phyloP scores from a whole-genome alignment of 441 rosid species.

The Euphorbia schlechtendalii region DNA sequence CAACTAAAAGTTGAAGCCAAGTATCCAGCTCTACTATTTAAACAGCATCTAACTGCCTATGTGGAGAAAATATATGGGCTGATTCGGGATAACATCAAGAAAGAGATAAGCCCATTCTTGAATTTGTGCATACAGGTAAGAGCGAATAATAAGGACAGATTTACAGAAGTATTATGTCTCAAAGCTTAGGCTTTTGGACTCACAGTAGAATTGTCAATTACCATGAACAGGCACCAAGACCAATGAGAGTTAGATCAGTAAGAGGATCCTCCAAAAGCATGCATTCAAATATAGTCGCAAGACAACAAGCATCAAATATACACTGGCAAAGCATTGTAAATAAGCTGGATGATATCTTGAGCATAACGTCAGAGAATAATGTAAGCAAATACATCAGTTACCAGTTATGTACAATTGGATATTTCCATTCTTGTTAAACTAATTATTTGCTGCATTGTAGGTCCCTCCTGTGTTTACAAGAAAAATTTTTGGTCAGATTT shows the following conservation, averaged over 20 bases:
- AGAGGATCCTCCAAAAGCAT: conserved; percentile 40
- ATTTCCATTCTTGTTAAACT: conserved; percentile 12
- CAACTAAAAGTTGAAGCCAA: conserved; percentile 60
- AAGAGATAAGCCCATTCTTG: conserved; percentile 55
- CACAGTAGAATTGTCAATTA: conserved; percentile 7
- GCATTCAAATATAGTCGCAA: conserved; percentile 35
- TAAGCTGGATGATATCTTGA: conserved; percentile 43
- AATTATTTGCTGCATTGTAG: conserved; percentile 28
- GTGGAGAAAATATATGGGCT: conserved; percentile 69
- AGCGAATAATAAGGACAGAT: background rate
- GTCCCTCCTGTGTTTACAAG: conserved; percentile 48
- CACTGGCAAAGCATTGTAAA: conserved; percentile 60
- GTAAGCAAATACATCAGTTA: conserved; percentile 30
- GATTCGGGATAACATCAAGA: conserved; percentile 58
- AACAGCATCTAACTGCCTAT: conserved; percentile 70
- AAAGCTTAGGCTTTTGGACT: background rate
- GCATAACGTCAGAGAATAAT: conserved; percentile 36
- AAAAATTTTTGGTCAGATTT: conserved; percentile 44
- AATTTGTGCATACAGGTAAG: conserved; percentile 63
- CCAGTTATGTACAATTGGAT: background rate
- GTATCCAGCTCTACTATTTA: conserved; percentile 70
- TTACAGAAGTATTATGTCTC: background rate
- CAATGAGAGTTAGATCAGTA: conserved; percentile 34
- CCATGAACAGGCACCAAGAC: conserved; percentile 48
- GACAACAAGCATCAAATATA: conserved; percentile 51